These are phyloP conservation scores for Cordyceps militaris DNA, from an alignment of 2,329 filamentous ascomycete species.

Conservation along the genomic window DNA sequence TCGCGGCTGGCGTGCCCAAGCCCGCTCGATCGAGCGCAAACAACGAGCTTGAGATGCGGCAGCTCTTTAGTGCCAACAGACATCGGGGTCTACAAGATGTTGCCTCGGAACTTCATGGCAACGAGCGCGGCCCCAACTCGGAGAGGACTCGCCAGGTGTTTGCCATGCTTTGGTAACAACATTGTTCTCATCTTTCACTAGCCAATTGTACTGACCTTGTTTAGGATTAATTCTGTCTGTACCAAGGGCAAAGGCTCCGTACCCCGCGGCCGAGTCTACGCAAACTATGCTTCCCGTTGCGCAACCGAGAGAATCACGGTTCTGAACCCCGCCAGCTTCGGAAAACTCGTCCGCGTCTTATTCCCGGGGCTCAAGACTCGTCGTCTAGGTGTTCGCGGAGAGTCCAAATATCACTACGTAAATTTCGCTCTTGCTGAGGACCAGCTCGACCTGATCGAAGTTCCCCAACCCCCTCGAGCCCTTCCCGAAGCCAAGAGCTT, in stretches of 20 bases:
- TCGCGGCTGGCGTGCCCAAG: slow-evolving; percentile 41
- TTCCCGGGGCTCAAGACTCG: slow-evolving; percentile 93
- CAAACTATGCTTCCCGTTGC: slow-evolving; percentile 88
- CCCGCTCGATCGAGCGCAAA: slow-evolving; percentile 64
- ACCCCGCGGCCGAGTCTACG: slow-evolving; percentile 86
- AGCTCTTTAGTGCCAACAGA: slow-evolving; percentile 64
- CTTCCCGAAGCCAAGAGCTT: slow-evolving; percentile 42
- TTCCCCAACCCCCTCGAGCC: slow-evolving; percentile 40
- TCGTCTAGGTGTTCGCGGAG: slow-evolving; percentile 83
- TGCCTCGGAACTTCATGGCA: slow-evolving; percentile 67
- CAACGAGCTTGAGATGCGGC: slow-evolving; percentile 74
- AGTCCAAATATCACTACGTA: slow-evolving; percentile 97
- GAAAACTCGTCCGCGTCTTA: slow-evolving; percentile 91
- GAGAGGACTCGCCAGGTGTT: slow-evolving; percentile 81
- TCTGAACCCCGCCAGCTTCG: slow-evolving; percentile 93
- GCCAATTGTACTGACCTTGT: not conserved
- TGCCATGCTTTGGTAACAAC: slow-evolving; percentile 82
- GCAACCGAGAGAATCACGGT: slow-evolving; percentile 91
- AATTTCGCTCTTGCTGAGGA: slow-evolving; percentile 57
- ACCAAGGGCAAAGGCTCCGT: slow-evolving; percentile 75
- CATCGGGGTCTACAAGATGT: slow-evolving; percentile 63
- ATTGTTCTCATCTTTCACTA: not conserved
- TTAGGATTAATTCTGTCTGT: slow-evolving; percentile 68
- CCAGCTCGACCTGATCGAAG: slow-evolving; percentile 40
- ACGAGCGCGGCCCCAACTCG: slow-evolving; percentile 72